These are phyloP conservation scores for Aegilops sharonensis DNA, from an alignment of 176 grass and related monocot species.

Conservation along the genomic window DNA sequence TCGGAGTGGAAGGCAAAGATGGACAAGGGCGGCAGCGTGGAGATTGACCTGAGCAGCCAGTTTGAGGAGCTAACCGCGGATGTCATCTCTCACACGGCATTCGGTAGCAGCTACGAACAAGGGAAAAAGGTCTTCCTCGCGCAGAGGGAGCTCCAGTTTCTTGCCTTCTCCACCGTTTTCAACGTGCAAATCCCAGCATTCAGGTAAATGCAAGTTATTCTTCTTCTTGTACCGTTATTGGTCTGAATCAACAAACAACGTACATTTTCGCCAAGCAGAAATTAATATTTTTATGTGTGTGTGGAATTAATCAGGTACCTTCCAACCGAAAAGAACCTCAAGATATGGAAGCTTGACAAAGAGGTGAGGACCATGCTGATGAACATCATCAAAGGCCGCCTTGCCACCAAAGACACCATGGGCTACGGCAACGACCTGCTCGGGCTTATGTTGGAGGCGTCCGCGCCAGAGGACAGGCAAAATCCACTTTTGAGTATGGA, in stretches of 20 bases:
- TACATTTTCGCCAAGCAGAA: not conserved
- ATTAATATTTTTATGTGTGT: not conserved
- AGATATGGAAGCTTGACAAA: constrained; percentile 20
- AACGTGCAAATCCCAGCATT: constrained; percentile 21
- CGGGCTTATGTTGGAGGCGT: constrained; percentile 36
- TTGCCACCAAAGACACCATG: not conserved
- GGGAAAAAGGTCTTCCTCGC: constrained; percentile 33
- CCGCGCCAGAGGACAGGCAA: not conserved
- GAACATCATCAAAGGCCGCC: not conserved
- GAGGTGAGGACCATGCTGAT: constrained; percentile 26
- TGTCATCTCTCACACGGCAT: constrained; percentile 38
- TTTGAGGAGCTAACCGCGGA: constrained; percentile 43
- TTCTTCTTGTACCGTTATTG: not conserved
- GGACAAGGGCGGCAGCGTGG: not conserved
- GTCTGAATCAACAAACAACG: not conserved
- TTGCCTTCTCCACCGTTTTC: constrained; percentile 1
- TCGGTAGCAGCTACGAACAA: constrained; percentile 34
- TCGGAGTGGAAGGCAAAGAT: constrained; percentile 36
- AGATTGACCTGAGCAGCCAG: constrained; percentile 29
- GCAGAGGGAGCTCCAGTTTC: constrained; percentile 27
- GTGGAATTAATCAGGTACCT: not conserved
- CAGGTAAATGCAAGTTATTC: not conserved
- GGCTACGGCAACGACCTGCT: constrained; percentile 39
- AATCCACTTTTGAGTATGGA: constrained; percentile 37
- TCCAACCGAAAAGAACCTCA: constrained; percentile 16